Percentiles rank a stretch among this genome's conserved stretches.
Evolutionary conservation across 2,329 filamentous ascomycete species (phyloP).

Genomic region (Pseudonectria foliicola): DNA sequence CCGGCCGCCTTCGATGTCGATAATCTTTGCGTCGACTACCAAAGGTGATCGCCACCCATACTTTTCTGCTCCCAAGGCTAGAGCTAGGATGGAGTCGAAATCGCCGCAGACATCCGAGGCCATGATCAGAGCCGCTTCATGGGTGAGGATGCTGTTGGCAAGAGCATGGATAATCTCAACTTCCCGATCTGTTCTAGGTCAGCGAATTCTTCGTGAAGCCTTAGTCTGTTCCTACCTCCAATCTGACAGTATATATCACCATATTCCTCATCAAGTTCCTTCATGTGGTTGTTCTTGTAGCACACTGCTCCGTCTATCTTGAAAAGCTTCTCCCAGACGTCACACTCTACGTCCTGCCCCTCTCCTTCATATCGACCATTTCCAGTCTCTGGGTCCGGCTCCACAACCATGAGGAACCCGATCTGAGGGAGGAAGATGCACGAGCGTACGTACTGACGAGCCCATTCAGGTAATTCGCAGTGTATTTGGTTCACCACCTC

Average conservation of each 20-base stretch:
- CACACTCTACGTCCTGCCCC: constrained; percentile 40
- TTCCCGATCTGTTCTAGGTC: constrained; percentile 58
- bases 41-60: constrained; percentile 65
- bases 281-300: constrained; percentile 81
- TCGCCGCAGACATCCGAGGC: constrained; percentile 81
- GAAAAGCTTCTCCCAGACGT: constrained; percentile 74
- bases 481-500: constrained; percentile 60
- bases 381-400: constrained; percentile 42
- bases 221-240: constrained; percentile 47
- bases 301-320: constrained; percentile 63
- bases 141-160: constrained; percentile 60
- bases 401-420: constrained; percentile 78
- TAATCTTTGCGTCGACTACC: constrained; percentile 62
- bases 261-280: constrained; percentile 69
- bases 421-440: constrained; percentile 90
- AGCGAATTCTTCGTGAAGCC: constrained; percentile 6
- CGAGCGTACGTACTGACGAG: constrained; percentile 50
- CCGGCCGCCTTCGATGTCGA: constrained; percentile 70
- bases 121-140: constrained; percentile 56
- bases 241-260: constrained; percentile 84
- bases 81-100: constrained; percentile 75
- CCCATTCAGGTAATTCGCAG: constrained; percentile 53
- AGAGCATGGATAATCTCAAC: constrained; percentile 81
- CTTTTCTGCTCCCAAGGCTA: constrained; percentile 68
- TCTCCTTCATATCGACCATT: constrained; percentile 57